Base-by-base conservation (phyloP, 2,329 filamentous ascomycete genomes). In the Colletotrichum sp. region DNA sequence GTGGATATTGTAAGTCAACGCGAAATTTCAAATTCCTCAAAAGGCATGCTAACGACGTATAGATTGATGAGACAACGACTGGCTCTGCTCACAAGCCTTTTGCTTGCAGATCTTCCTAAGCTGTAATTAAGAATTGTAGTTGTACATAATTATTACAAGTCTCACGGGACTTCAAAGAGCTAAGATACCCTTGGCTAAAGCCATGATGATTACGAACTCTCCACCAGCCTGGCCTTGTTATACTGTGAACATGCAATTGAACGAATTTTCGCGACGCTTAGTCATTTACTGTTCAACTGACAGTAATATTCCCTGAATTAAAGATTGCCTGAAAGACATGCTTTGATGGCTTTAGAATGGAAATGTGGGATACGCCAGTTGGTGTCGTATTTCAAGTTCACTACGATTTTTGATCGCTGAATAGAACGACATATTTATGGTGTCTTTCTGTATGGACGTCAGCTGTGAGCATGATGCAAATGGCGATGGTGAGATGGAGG, bases 1-100 rank as follows among this genome's bases (percentile, higher is more conserved):
- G 72, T 75, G 9, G 81, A 82, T 63, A 82, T 82, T 75, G 81
- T 82, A 79, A 80, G 81, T 80, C 69, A n/a, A 15, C 9, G 21
- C 13, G 28, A 32, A 9, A 32, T 13, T 49, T n/a, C 9, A 1
- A 13, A 4, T 30, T 16, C 18, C 12, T 13, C n/a, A 2, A 24
- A 28, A 44, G 7, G 18, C 18, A 21, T 28, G 28, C 57, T 36
- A 52, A 69, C 13, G 3, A n/a, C 16, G 10, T 6, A 28, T 44
- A 81, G 80, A 80, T 80, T 55, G 57, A 78, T 18, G 75, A 77
- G 65, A 81, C 74, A 5, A 69, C 39, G 32, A 63, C 26, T 7
- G 74, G 74, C 49, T 69, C 70, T 30, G 70, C 74, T 21, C 74
- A 76, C 44, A 76, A 74, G 74, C 74, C 74, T 7, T 76, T 76